Conservation (phyloP, 768 basidiomycete genomes). For the Sporobolomyces pararoseus region DNA sequence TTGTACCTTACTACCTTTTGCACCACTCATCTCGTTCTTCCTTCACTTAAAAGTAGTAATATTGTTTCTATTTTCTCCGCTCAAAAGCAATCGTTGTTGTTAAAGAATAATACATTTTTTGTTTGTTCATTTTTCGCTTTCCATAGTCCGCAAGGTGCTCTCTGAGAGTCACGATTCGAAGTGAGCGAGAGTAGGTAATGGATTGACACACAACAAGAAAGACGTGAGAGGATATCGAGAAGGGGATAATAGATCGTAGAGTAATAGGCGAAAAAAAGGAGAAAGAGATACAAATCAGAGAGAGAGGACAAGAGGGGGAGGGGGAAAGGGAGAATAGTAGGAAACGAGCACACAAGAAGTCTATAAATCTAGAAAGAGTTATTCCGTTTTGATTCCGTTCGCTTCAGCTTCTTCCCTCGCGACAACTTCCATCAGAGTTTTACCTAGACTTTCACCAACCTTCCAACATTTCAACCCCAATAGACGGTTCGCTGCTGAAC, state of each 20-base stretch:
- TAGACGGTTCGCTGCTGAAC: not conserved
- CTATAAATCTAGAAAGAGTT: not conserved
- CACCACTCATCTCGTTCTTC: not conserved
- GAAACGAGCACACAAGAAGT: not conserved
- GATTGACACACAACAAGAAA: constrained; percentile 10
- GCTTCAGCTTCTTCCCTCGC: constrained; percentile 9
- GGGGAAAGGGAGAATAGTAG: not conserved
- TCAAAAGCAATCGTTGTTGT: too few relatives aligned
- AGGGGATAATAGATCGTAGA: too few relatives aligned
- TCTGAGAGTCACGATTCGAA: too few relatives aligned
- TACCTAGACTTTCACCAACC: constrained; percentile 29
- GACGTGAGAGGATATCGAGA: too few relatives aligned
- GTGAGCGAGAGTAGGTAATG: too few relatives aligned
- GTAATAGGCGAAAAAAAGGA: not conserved
- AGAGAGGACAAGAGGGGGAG: not conserved
- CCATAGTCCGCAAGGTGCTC: too few relatives aligned
- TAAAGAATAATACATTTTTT: not conserved
- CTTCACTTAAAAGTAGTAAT: too few relatives aligned
- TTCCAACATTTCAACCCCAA: constrained; percentile 29
- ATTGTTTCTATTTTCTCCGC: too few relatives aligned
- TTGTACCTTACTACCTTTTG: not conserved
- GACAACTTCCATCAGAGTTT: constrained; percentile 25
- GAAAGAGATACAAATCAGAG: not conserved
- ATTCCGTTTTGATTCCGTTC: not conserved
- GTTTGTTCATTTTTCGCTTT: too few relatives aligned